Base-by-base conservation (phyloP, 768 basidiomycete genomes). In the Paxillus ammoniavirescens region DNA sequence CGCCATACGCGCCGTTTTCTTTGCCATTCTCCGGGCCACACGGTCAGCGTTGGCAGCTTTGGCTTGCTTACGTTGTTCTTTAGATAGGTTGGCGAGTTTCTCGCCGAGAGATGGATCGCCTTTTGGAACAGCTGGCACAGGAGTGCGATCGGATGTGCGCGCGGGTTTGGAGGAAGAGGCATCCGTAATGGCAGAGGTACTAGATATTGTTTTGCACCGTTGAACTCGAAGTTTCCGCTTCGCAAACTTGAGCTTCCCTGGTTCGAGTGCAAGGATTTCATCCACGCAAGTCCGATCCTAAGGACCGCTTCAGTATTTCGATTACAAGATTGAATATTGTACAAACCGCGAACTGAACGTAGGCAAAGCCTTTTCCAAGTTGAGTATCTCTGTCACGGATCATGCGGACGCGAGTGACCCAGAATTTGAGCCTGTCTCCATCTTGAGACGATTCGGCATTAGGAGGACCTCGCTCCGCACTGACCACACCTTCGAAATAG, bases 341-440 rank as follows among this genome's bases (percentile, higher is more conserved):
- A 55, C 56, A 42, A 44, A 96, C 96, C 52, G 75, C 68, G 57
- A 98, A 91, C 61, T 93, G 86, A 17, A 98, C 85, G 64, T 98
- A 97, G 9, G 89, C 93, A 67, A 98, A 95, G 5, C 95, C 95
- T 72, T 96, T 97, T 12, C 95, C 96, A 13, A 98, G 80, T 60
- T 93, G 93, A 1, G 93, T 97, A 54, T 90, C 92, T 60, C 83
- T 84, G 68, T 98, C 96, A 44, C 91, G 80, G 48, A 97, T 80
- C 61, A 97, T 84, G 41, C 96, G 81, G n/a, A 97, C 93, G 35
- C 82, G 83, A 8, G 80, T 82, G 15, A 95, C 91, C 89, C 89
- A 93, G 13, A 77, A 68, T 40, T 69, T 68, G 7, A 65, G 65
- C 56, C 75, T 80, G 51, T 71, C 68, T 2, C 36, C 71, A 6